Percentiles rank a stretch among this genome's conserved stretches.
These are phyloP conservation scores for Penicillium sp. DNA, from an alignment of 2,329 filamentous ascomycete genomes.

Conservation along the genomic window DNA sequence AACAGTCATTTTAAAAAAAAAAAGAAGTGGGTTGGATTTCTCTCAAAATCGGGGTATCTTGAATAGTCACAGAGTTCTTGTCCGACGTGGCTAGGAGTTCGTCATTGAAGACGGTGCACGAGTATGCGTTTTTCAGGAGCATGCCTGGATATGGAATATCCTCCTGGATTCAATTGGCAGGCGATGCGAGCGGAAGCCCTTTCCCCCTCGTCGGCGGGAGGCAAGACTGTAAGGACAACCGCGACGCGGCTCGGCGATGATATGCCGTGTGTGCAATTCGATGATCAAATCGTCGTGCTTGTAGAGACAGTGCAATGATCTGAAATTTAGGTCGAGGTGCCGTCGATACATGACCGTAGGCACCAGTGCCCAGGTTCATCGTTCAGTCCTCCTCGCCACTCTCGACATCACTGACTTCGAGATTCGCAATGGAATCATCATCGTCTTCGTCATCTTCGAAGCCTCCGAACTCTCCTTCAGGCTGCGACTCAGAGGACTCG, in stretches of 20 bases:
- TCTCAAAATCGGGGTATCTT: conserved; percentile 1
- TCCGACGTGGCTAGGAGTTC: neutral
- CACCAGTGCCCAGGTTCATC: neutral
- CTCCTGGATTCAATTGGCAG: neutral
- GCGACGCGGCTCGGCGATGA: conserved; percentile 3
- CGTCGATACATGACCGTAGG: neutral
- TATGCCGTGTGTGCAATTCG: conserved; percentile 3
- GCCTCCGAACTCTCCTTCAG: conserved; percentile 31
- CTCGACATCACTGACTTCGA: conserved; percentile 39
- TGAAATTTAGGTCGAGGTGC: neutral
- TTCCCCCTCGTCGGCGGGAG: neutral
- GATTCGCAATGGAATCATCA: conserved; percentile 38
- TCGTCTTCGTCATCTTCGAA: conserved; percentile 36
- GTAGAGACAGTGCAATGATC: conserved; percentile 2
- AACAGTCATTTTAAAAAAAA: neutral
- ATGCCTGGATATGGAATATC: too few species aligned
- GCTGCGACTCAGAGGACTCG: conserved; percentile 33
- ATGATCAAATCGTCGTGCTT: conserved; percentile 4
- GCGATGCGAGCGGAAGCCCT: neutral
- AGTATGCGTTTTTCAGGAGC: too few species aligned
- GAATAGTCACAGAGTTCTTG: neutral
- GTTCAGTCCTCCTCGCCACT: conserved; percentile 38
- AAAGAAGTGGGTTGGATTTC: neutral
- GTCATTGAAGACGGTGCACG: neutral
- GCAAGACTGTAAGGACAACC: neutral